These are phyloP conservation scores for Phytophthora megakarya DNA, from an alignment of 352 stramenopile genomes.

Conservation along the genomic window DNA sequence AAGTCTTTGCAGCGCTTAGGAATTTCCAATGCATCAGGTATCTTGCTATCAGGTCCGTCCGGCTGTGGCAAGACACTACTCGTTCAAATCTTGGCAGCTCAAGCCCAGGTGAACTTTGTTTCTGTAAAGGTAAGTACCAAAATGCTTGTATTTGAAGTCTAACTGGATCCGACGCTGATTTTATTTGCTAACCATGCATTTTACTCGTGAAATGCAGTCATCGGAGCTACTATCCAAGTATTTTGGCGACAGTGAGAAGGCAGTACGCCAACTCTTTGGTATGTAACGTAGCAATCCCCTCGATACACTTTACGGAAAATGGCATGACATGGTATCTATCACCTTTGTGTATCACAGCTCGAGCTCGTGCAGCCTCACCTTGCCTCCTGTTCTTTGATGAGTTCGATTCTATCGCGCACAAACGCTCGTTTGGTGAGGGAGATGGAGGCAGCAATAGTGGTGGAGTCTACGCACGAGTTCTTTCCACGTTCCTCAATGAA, in stretches of 20 bases:
- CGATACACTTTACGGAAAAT: not conserved
- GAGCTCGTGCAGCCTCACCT: constrained; percentile 68
- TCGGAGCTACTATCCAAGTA: constrained; percentile 88
- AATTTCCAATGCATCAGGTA: constrained; percentile 66
- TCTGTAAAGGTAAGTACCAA: constrained; percentile 71
- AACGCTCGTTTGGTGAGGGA: constrained; percentile 62
- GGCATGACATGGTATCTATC: constrained; percentile 12
- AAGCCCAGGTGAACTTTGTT: constrained; percentile 76
- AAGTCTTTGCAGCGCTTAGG: constrained; percentile 52
- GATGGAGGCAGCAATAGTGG: constrained; percentile 43
- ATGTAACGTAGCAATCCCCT: constrained; percentile 5
- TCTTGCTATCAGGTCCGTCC: constrained; percentile 81
- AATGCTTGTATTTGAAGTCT: not conserved
- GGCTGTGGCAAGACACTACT: constrained; percentile 86
- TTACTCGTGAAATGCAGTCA: constrained; percentile 49
- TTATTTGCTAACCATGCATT: constrained; percentile 2
- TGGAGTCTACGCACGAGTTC: constrained; percentile 77
- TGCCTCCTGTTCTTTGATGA: constrained; percentile 89
- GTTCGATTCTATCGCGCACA: constrained; percentile 82
- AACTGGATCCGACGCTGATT: too few species aligned
- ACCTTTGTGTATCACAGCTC: constrained; percentile 39
- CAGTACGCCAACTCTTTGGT: constrained; percentile 84
- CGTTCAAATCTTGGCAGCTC: constrained; percentile 63
- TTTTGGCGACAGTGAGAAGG: constrained; percentile 86
- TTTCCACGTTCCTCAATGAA: constrained; percentile 88